Base-by-base conservation (phyloP, 1,139 yeast genomes). In the Geotrichum restrictum region DNA sequence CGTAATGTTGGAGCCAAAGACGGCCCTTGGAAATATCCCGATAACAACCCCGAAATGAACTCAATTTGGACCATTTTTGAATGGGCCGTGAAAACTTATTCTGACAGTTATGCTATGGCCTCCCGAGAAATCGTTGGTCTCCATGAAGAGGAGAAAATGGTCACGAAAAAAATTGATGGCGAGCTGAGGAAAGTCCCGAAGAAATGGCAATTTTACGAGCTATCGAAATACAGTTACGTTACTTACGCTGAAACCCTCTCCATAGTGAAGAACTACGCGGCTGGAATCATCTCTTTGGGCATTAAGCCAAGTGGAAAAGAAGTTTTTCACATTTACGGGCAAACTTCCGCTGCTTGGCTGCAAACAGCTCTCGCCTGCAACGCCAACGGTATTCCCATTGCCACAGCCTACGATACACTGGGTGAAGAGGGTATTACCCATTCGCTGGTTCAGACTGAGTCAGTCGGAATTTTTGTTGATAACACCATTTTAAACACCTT, bases 351-450 rank as follows among this genome's bases (percentile, higher is more conserved):
- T 52, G 81, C 80, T 65, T 93, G 98, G 98, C 79, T 93, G 85
- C 88, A 88, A 71, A 79, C 88, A 40, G 93, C 84, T 60, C 70
- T 89, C 60, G 96, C 91, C 14, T 77, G 87, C 51, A 79, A 81
- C 62, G 74, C 88, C 55, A 96, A 89, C 70, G 73, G 80, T 51
- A 82, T 94, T 57, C 88, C 98, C 22, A 79, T 87, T 57, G 98
- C 89, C 44, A 94, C 99, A 29, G 98, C 98, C 38, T 93, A 93
- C 70, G 99, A 93, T 69, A 91, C 98, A 38, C 77, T 93, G 59
- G 98, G 98, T 56, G 95, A 89, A 69, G 79, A 80, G 41, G 99
- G 98, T 36, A 78, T 93, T 66, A 85, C 85, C 56, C 95, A 87
- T 69, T 88, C 97, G 5, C 76, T 93, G 66, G 76, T 78, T 43